Evolutionary conservation across 2,329 filamentous ascomycete genomes (phyloP), one percentile per base, ranked within the genome.

Genomic region (Sordariomycetes sp.): DNA sequence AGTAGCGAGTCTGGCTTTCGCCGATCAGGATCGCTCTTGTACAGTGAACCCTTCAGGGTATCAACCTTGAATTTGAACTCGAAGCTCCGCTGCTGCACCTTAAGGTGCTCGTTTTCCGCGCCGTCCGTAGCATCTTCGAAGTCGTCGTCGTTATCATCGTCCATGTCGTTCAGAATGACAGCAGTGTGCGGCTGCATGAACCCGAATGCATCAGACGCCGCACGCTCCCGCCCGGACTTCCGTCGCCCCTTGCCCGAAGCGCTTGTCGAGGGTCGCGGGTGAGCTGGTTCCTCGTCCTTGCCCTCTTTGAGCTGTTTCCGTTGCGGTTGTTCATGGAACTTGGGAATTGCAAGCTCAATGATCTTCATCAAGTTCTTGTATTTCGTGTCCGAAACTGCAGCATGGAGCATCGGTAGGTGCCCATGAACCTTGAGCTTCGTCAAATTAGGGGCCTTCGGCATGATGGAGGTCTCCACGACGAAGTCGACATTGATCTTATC

Each of bases 401-500:
- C 92, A 54, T 96, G 90, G 2, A 99, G 68, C 34, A 96, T 79
- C 1, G 93, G 92, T 34, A 99, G 68, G 47, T 93, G 86, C 3
- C 92, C 92, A 2, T 87, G 93, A 21, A 99, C 77, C 40, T 86
- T 82, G 45, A 95, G 80, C 49, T 92, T 92, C 11, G 92, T 93
- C 32, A 99, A 65, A 42, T 95, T 93, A 0, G 90, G 83, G 1
- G 86, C 86, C 53, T 95, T 95, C 1, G 92, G 92, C n/a, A 98
- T 66, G 45, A 99, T 99, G 7, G 88, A 98, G 15, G 84, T 82
- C 54, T 95, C 88, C n/a, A 99, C 77, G 9, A 87, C 79, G 54
- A 99, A 96, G 54, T 96, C 86, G 46, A 99, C 84, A 46, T 94
- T 98, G 64, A 98, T 98, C 44, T 86, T 80, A 55, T 99, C 90